Percentiles rank a stretch among this genome's conserved stretches.
Evolutionary conservation across 2,329 filamentous ascomycete species (phyloP).

Genomic region (Paraconiothyrium brasiliense): DNA sequence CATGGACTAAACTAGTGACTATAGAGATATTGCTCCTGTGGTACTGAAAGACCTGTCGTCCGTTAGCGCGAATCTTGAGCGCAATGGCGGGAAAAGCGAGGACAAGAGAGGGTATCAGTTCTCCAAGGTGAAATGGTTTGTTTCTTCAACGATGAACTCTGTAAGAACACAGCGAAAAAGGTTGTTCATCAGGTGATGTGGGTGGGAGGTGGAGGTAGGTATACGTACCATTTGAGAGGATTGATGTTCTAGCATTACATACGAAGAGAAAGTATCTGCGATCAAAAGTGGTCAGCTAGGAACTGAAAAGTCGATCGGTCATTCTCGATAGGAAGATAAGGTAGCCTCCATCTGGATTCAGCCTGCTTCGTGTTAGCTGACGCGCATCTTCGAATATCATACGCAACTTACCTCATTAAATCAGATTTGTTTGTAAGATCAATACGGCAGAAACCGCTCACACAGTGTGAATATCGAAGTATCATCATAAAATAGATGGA

Average conservation of each 20-base stretch:
- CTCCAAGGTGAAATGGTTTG: conserved; percentile 71
- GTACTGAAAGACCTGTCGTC: conserved; percentile 12
- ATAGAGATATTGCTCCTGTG: conserved; percentile 1
- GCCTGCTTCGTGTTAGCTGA: conserved; percentile 42
- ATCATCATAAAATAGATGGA: conserved; percentile 68
- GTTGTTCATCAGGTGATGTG: conserved; percentile 65
- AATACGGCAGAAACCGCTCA: conserved; percentile 64
- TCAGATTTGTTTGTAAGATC: conserved; percentile 74
- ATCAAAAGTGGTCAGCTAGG: conserved; percentile 32
- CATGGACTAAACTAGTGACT: conserved; percentile 15
- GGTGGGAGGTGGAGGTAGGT: conserved; percentile 15
- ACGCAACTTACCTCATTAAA: conserved; percentile 68
- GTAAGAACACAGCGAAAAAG: conserved; percentile 72
- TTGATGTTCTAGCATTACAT: neutral
- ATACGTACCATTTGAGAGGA: conserved; percentile 28
- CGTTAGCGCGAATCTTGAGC: conserved; percentile 7
- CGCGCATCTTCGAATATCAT: neutral
- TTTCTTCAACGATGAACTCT: conserved; percentile 68
- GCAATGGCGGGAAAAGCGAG: neutral
- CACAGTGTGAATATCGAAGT: conserved; percentile 74
- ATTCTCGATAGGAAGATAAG: conserved; percentile 22
- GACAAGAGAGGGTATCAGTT: conserved; percentile 59
- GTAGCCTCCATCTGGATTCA: conserved; percentile 50
- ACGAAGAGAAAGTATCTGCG: neutral
- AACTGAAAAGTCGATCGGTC: conserved; percentile 20